Evolutionary conservation across 306 rosid genomes (phyloP).

Genomic region (Carpinus fangiana): DNA sequence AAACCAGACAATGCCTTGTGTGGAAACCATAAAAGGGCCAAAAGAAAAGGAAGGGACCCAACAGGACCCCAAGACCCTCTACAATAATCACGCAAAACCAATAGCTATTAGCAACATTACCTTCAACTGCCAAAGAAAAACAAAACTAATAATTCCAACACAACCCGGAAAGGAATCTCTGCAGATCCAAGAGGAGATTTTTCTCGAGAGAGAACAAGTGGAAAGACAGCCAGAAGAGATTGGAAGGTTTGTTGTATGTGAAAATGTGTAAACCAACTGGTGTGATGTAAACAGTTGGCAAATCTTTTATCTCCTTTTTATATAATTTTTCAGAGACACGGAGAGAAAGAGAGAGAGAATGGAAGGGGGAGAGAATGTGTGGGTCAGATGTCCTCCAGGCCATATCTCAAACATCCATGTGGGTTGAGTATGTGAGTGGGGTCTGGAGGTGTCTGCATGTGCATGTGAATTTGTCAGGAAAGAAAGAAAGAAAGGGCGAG

Average conservation of each 20-base stretch:
- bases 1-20: constrained; percentile 37
- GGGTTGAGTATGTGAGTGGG: constrained; percentile 63
- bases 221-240: constrained; percentile 36
- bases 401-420: constrained; percentile 51
- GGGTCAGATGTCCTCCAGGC: constrained; percentile 44
- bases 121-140: constrained; percentile 31
- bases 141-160: constrained; percentile 29
- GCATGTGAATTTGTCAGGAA: constrained; percentile 83
- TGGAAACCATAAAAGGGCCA: constrained; percentile 21
- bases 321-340: background rate
- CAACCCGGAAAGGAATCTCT: constrained; percentile 31
- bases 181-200: constrained; percentile 49
- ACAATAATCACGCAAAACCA: constrained; percentile 18
- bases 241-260: constrained; percentile 32
- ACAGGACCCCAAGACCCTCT: constrained; percentile 20
- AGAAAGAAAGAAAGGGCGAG: background rate
- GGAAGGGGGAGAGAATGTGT: constrained; percentile 29
- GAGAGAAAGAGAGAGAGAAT: background rate
- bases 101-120: constrained; percentile 24
- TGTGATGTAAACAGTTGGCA: constrained; percentile 30
- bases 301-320: background rate
- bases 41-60: constrained; percentile 32
- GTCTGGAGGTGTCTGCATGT: constrained; percentile 64
- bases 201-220: constrained; percentile 33
- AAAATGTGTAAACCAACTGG: constrained; percentile 45